Conservation (phyloP, 495 filamentous ascomycete genomes). For the Aspergillus olivimuriae region DNA sequence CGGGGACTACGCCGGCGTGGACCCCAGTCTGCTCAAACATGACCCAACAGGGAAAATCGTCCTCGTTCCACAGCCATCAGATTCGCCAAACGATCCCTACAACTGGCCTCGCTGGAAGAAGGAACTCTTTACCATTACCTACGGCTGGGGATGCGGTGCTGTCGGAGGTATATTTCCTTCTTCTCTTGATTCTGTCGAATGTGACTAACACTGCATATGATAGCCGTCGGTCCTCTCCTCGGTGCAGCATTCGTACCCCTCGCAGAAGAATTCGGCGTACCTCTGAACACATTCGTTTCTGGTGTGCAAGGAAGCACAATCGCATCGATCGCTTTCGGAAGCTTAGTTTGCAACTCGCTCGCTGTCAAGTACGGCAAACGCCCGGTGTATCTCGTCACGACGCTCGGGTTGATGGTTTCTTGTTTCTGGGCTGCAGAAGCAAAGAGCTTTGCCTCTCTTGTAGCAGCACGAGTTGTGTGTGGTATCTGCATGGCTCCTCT, state of each 20-base stretch:
- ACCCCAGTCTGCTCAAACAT: conserved; percentile 35
- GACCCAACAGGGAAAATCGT: conserved; percentile 37
- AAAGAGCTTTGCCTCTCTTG: conserved; percentile 48
- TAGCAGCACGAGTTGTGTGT: conserved; percentile 40
- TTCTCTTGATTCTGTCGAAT: too few species aligned
- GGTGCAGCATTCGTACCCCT: conserved; percentile 28
- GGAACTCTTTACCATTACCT: conserved; percentile 29
- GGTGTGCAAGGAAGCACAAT: conserved; percentile 25
- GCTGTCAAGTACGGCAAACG: conserved; percentile 59
- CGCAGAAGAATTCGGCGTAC: conserved; percentile 28
- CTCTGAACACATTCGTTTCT: conserved; percentile 27
- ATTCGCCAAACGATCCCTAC: conserved; percentile 42
- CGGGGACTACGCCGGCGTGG: conserved; percentile 23
- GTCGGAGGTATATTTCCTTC: conserved; percentile 26
- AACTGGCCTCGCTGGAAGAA: conserved; percentile 43
- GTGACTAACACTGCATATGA: background rate
- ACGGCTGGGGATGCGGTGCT: conserved; percentile 31
- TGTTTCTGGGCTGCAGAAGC: conserved; percentile 57
- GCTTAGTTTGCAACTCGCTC: conserved; percentile 56
- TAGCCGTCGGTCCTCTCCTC: conserved; percentile 34
- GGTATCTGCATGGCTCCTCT: conserved; percentile 27
- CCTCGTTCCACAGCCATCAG: conserved; percentile 41
- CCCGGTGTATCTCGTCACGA: conserved; percentile 54
- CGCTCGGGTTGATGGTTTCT: conserved; percentile 50
- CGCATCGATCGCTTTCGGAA: conserved; percentile 43